Evolutionary conservation across 371 early-diverging fungal species (phyloP), one percentile per base, ranked within the genome.

Genomic region (Mucor circinelloides): DNA sequence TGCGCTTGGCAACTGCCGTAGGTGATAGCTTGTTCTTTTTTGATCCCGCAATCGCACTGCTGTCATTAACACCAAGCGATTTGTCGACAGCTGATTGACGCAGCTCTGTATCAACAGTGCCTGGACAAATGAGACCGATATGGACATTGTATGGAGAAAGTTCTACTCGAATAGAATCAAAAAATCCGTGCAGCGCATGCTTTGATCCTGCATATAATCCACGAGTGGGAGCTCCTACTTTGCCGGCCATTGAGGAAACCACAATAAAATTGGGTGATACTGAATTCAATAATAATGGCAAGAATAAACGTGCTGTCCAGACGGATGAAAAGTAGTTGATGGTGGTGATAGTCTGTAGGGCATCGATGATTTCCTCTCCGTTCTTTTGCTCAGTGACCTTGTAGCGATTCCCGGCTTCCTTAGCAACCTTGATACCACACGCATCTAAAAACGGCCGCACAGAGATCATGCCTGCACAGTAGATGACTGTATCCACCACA

Each of bases 181-280:
- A 95, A 75, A 91, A 96, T 0, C 95, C 95, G 32, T 91, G 90
- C 8, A 94, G 77, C 0, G 95, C 96, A 69, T 91, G 91, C 62
- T 96, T 96, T 54, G 91, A 87, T 0, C 90, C 91, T 40, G 90
- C 84, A 71, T 96, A 96, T 25, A 96, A 74, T 6, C 90, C 82
- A 9, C 96, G 86, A 10, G 95, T 94, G 0, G 96, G 96, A 19
- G 95, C 92, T 9, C 90, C 91, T 0, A 91, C 71, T 50, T 89
- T 80, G 6, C 93, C 94, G 0, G 94, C 94, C 79, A 92, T 84
- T 13, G 94, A 94, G 0, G 94, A 93, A 6, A 95, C 84, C 27
- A 94, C 89, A 2, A 94, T 79, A 9, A 94, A 80, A 52, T 88
- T 88, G 30, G 87, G 88, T 23, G 81, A 73, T 15, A 66, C 54